Evolutionary conservation across 2,329 filamentous ascomycete genomes (phyloP).

Genomic region (Mollisiaceae sp.): DNA sequence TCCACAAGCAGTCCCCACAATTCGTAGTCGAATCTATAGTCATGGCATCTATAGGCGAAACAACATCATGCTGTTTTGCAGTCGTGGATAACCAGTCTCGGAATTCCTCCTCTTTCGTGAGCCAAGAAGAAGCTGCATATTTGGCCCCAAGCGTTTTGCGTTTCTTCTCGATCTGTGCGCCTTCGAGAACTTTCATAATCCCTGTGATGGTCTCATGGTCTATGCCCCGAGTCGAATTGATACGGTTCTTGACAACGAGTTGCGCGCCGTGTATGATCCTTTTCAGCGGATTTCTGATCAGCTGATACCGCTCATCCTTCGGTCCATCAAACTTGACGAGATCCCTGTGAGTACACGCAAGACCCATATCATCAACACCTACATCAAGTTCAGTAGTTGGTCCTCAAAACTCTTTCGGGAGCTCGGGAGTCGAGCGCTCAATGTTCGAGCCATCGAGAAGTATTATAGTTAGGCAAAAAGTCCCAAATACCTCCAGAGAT

Average conservation of each 20-base stretch:
- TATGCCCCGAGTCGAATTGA: conserved; percentile 12
- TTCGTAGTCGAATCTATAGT: neutral
- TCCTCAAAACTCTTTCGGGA: too few relatives aligned
- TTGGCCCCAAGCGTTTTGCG: conserved; percentile 2
- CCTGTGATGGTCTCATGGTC: conserved; percentile 11
- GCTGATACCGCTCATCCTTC: neutral
- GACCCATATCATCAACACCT: neutral
- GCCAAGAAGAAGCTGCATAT: conserved; percentile 11
- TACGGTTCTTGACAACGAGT: conserved; percentile 13
- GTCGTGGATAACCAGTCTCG: conserved; percentile 1
- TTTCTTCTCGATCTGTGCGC: conserved; percentile 12
- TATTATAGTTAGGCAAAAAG: too few relatives aligned
- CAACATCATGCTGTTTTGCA: neutral
- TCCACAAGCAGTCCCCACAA: conserved; percentile 3
- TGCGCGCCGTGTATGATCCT: conserved; percentile 11
- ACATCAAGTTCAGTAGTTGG: too few relatives aligned
- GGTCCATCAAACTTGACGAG: neutral
- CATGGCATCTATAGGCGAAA: neutral
- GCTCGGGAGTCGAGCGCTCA: too few relatives aligned
- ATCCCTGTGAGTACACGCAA: neutral
- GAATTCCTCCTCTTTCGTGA: conserved; percentile 11
- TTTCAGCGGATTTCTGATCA: conserved; percentile 11
- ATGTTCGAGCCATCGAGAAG: too few relatives aligned
- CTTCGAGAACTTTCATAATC: conserved; percentile 7
- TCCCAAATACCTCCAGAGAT: too few relatives aligned